A percentile compares a stretch with the other conserved stretches of the same genome.
Conservation (phyloP, 2,329 filamentous ascomycete genomes). For the Aspergillus fumigatus region DNA sequence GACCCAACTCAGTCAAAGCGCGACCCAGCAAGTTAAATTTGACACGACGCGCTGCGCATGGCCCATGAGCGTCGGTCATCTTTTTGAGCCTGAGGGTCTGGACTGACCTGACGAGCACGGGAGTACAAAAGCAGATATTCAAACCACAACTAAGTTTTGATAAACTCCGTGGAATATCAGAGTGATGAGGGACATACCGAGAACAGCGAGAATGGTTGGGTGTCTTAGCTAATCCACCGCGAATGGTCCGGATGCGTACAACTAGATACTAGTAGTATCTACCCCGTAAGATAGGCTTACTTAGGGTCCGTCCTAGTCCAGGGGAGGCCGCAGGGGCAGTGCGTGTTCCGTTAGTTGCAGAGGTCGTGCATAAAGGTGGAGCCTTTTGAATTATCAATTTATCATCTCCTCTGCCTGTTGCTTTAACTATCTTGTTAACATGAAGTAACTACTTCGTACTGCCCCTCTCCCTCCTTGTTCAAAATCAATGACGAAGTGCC, state of each 20-base stretch:
- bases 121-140: not conserved
- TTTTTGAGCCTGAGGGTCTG: not conserved
- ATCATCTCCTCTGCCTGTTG: not conserved
- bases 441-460: not conserved
- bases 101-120: not conserved
- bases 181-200: not conserved
- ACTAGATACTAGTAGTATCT: not conserved
- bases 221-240: not conserved
- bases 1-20: conserved; percentile 3
- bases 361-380: not conserved
- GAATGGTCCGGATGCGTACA: conserved; percentile 2
- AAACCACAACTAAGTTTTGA: not conserved
- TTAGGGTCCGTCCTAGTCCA: not conserved
- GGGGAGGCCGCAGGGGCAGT: not conserved
- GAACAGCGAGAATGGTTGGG: not conserved
- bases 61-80: conserved; percentile 2
- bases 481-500: not conserved
- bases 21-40: conserved; percentile 14
- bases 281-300: not conserved
- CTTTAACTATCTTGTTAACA: not conserved
- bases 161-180: not conserved
- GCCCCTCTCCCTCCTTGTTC: not conserved
- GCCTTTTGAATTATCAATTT: not conserved
- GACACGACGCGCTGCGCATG: conserved; percentile 16
- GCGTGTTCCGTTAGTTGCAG: not conserved